Percentiles rank a stretch among this genome's conserved stretches.
These are phyloP conservation scores for Candida nanaspora DNA, from an alignment of 805 yeast genomes.

Conservation along the genomic window DNA sequence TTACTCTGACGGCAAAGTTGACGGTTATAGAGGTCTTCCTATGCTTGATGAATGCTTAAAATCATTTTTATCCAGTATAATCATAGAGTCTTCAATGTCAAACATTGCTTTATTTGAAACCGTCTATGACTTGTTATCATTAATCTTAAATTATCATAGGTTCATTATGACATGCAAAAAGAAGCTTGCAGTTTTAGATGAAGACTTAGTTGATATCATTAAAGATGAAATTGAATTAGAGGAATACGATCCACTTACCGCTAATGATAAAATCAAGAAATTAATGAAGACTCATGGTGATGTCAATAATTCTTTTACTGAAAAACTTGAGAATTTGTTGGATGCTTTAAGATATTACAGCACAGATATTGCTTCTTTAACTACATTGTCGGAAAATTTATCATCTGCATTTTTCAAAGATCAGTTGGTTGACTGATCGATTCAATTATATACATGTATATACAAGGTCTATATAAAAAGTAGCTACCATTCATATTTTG, in stretches of 20 bases:
- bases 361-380: conserved; percentile 39
- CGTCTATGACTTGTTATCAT: conserved; percentile 37
- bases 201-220: conserved; percentile 34
- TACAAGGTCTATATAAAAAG: too few species aligned
- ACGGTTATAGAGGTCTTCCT: conserved; percentile 26
- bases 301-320: conserved; percentile 37
- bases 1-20: conserved; percentile 2
- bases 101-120: conserved; percentile 44
- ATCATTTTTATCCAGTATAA: conserved; percentile 50
- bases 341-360: conserved; percentile 40
- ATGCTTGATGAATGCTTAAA: conserved; percentile 40
- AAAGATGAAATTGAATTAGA: conserved; percentile 29
- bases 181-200: conserved; percentile 42
- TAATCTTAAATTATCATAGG: conserved; percentile 40
- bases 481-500: conserved; percentile 8
- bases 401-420: conserved; percentile 6
- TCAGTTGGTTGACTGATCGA: background rate
- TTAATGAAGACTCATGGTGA: conserved; percentile 33
- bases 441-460: background rate
- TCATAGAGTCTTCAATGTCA: conserved; percentile 63
- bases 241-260: conserved; percentile 31
- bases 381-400: conserved; percentile 35
- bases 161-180: conserved; percentile 47
- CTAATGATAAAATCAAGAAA: conserved; percentile 32
- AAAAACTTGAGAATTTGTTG: conserved; percentile 37